Percentiles rank a stretch among this genome's conserved stretches.
phyloP scores from a whole-genome alignment of 768 basidiomycete species.

The Cubamyces sp. region DNA sequence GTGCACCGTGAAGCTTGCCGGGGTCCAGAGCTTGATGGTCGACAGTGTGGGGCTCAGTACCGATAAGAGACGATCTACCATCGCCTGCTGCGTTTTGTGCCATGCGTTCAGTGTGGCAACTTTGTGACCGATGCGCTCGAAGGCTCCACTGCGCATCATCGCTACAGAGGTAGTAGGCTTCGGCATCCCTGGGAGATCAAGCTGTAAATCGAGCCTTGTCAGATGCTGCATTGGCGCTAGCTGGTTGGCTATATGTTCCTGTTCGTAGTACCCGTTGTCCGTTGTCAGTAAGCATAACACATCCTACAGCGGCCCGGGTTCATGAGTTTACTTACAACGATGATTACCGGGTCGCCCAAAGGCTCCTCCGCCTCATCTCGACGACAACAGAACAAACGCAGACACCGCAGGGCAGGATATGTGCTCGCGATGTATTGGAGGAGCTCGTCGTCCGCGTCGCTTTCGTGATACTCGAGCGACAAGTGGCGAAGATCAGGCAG shows the following conservation, averaged over 20 bases:
- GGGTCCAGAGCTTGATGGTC: no score
- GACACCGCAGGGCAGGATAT: not conserved
- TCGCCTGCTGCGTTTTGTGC: no score
- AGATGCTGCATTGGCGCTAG: not conserved
- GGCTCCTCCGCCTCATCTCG: not conserved
- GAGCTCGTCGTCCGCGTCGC: not conserved
- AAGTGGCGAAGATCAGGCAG: not conserved
- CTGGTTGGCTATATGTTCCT: not conserved
- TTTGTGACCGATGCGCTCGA: no score
- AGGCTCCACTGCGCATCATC: no score
- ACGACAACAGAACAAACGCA: not conserved
- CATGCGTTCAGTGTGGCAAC: no score
- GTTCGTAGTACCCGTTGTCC: not conserved
- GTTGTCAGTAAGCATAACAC: not conserved
- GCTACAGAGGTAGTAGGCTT: no score
- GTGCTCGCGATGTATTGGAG: not conserved
- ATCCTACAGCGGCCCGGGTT: no score
- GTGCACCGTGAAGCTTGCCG: no score
- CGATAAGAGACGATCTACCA: no score
- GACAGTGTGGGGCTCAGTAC: no score
- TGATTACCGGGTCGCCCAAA: not conserved
- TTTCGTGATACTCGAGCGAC: not conserved
- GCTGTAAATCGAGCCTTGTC: not conserved
- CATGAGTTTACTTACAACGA: not conserved
- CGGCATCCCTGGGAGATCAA: not conserved